Conservation (phyloP, 768 basidiomycete species). For the Cantharellus cinnabarinus region DNA sequence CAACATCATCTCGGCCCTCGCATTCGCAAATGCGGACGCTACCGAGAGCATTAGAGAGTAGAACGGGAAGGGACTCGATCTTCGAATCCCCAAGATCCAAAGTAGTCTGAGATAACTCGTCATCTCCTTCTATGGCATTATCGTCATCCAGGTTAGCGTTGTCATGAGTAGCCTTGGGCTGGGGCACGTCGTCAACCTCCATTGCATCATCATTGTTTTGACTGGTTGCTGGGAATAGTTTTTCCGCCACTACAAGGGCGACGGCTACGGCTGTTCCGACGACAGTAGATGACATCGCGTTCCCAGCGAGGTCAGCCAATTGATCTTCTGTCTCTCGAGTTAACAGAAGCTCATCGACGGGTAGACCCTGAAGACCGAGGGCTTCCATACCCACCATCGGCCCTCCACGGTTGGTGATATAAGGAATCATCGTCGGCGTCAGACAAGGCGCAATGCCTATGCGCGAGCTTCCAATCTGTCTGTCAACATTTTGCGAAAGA, state of each 20-base stretch:
- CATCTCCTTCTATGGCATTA: slow-evolving; percentile 44
- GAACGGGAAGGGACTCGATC: slow-evolving; percentile 25
- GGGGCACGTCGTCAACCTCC: slow-evolving; percentile 15
- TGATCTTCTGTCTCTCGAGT: slow-evolving; percentile 90
- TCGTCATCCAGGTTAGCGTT: slow-evolving; percentile 25
- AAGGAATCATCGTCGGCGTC: slow-evolving; percentile 92
- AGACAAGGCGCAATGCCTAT: slow-evolving; percentile 81
- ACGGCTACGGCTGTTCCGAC: slow-evolving; percentile 79
- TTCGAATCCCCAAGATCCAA: slow-evolving; percentile 47
- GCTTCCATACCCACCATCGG: slow-evolving; percentile 91
- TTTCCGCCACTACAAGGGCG: slow-evolving; percentile 47
- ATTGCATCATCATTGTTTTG: slow-evolving; percentile 54
- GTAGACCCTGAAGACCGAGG: slow-evolving; percentile 82
- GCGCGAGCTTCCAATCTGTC: slow-evolving; percentile 61
- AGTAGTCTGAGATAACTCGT: slow-evolving; percentile 37
- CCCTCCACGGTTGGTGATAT: slow-evolving; percentile 86
- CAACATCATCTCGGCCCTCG: slow-evolving; percentile 69
- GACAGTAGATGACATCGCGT: slow-evolving; percentile 95
- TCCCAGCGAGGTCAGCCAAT: slow-evolving; percentile 82
- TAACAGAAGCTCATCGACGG: slow-evolving; percentile 74
- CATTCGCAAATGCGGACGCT: slow-evolving; percentile 76
- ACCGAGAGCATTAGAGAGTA: slow-evolving; percentile 42
- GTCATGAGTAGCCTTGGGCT: slow-evolving; percentile 14
- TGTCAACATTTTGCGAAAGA: slow-evolving; percentile 88
- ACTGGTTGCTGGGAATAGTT: slow-evolving; percentile 42